A percentile compares a stretch with the other conserved stretches of the same genome.
These are phyloP conservation scores for Globisporangium irregulare DNA, from an alignment of 352 stramenopile genomes.

Conservation along the genomic window DNA sequence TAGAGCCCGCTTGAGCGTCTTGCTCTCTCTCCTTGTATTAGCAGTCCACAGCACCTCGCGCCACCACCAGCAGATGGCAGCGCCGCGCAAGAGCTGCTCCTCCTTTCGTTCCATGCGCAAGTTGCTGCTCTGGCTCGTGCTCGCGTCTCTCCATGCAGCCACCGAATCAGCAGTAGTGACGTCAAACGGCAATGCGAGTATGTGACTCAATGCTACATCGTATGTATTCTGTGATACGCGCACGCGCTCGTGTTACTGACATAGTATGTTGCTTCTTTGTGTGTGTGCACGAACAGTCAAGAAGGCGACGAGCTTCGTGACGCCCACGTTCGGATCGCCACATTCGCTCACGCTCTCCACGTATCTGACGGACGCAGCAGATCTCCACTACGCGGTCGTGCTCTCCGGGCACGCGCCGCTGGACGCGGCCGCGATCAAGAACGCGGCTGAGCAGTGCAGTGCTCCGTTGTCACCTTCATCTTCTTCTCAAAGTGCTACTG, in stretches of 20 bases:
- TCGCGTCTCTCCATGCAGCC: not conserved
- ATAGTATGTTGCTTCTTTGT: not conserved
- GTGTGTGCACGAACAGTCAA: not conserved
- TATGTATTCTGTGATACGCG: not conserved
- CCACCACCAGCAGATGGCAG: not conserved
- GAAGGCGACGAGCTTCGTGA: slow-evolving; percentile 40
- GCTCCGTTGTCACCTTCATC: not conserved
- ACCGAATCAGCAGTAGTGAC: not conserved
- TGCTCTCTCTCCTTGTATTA: not conserved
- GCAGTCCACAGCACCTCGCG: not conserved
- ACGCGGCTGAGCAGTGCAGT: slow-evolving; percentile 26
- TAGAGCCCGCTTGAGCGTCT: not conserved
- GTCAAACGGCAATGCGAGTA: slow-evolving; percentile 7
- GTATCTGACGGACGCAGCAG: slow-evolving; percentile 62
- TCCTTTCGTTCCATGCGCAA: not conserved
- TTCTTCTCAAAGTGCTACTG: not conserved
- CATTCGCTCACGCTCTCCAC: slow-evolving; percentile 64
- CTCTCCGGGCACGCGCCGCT: slow-evolving; percentile 32
- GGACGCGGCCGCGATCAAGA: slow-evolving; percentile 50
- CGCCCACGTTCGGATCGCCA: slow-evolving; percentile 37
- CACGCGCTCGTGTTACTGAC: not conserved
- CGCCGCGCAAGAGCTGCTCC: not conserved
- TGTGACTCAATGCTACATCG: not conserved
- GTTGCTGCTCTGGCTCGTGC: slow-evolving; percentile 3
- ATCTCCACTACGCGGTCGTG: slow-evolving; percentile 73